Evolutionary conservation across 306 rosid genomes (phyloP), one percentile per base, ranked within the genome.

Genomic region (Cicer pinnatifidum): DNA sequence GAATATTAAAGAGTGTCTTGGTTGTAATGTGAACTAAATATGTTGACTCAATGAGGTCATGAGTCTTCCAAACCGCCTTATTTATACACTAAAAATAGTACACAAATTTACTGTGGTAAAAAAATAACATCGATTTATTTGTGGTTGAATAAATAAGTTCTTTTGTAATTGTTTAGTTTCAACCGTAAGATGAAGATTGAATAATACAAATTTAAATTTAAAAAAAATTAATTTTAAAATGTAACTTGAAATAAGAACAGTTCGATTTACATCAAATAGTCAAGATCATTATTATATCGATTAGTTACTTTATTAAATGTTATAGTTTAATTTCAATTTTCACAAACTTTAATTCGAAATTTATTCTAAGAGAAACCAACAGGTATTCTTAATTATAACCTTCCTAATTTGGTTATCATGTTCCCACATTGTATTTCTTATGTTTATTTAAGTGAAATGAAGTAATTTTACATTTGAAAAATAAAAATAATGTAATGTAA

Each of bases 41-140:
- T 1, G 78, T 71, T 82, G 79, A 82, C 80, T 77, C n/a, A 59
- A 51, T 81, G 75, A 81, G 15, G 75, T 71, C 59, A 71, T 13
- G 59, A 63, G 78, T 76, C 81, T 71, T 47, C 71, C 23, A 19
- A 51, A 41, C 72, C 44, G 39, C 19, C 16, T 33, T 15, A 77
- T 70, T 81, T 75, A 81, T 81, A 56, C 60, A 11, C 71, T 11
- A 19, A 44, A 16, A 41, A 0, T 17, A 0, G 11, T 44, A 64
- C 37, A 16, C 38, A 40, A 64, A 41, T 64, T 64, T 64, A 64
- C 48, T 63, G 23, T n/a, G 0, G 48, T 39, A 9, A 38, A 37
- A 56, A 61, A 61, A 11, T 9, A 23, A 15, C 20, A 1, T 2
- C 23, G 7, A 51, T 13, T 13, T 51, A 9, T 50, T 0, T 50